A percentile compares a stretch with the other conserved stretches of the same genome.
These are phyloP conservation scores for Calonectria pseudoreteaudii DNA, from an alignment of 2,329 filamentous ascomycete genomes.

Conservation along the genomic window DNA sequence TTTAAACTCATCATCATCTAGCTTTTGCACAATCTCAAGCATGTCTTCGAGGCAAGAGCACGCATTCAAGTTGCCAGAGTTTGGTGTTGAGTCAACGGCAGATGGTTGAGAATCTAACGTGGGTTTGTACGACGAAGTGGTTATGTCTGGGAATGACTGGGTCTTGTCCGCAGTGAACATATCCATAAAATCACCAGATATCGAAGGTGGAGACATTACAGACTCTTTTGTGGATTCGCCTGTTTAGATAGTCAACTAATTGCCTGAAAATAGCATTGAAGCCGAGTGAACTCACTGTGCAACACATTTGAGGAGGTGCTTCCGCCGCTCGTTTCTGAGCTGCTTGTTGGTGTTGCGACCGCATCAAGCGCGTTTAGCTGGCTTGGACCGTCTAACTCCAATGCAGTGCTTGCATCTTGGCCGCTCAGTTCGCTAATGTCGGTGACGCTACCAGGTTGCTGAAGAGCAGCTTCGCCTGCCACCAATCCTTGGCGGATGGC, in stretches of 20 bases:
- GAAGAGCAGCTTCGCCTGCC: neutral
- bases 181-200: neutral
- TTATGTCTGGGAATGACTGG: neutral
- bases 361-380: neutral
- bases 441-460: neutral
- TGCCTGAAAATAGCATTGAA: neutral
- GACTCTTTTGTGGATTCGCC: neutral
- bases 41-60: constrained; percentile 41
- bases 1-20: constrained; percentile 46
- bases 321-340: neutral
- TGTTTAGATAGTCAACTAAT: neutral
- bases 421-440: neutral
- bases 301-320: neutral
- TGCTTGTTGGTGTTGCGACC: neutral
- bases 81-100: neutral
- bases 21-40: constrained; percentile 41
- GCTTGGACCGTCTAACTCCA: neutral
- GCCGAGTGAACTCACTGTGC: neutral
- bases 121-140: neutral
- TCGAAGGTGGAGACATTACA: neutral
- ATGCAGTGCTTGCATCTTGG: neutral
- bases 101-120: neutral
- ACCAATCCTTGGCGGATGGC: neutral
- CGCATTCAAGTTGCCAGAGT: neutral
- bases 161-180: neutral